These are phyloP conservation scores for Eucalyptus regnans DNA, from an alignment of 345 rosid species.

Conservation along the genomic window DNA sequence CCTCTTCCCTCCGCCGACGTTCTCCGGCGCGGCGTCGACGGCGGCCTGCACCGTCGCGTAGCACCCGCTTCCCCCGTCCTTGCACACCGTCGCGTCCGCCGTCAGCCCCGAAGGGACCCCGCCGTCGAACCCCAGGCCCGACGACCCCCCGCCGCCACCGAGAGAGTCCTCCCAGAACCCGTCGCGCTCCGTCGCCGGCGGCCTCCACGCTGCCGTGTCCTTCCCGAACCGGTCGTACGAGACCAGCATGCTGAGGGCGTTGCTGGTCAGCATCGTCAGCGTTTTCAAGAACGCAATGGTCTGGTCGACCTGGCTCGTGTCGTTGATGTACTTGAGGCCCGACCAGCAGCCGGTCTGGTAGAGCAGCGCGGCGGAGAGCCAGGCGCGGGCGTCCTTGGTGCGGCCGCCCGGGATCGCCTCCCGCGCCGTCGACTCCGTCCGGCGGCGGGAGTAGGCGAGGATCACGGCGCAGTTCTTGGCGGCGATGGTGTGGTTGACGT, in stretches of 20 bases:
- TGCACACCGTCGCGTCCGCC: slow-evolving; percentile 30
- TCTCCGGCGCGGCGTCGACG: slow-evolving; percentile 31
- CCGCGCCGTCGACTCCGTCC: slow-evolving; percentile 5
- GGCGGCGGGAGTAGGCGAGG: slow-evolving; percentile 7
- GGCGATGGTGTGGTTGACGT: slow-evolving; percentile 8
- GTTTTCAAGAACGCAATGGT: slow-evolving; percentile 17
- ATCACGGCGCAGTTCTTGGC: slow-evolving; percentile 16
- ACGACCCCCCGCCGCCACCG: neutral
- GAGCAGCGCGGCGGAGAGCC: slow-evolving; percentile 27
- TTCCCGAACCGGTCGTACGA: slow-evolving; percentile 17
- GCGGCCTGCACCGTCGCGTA: slow-evolving; percentile 29
- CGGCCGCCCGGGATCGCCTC: slow-evolving; percentile 5
- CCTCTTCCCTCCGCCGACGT: neutral
- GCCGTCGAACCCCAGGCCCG: neutral
- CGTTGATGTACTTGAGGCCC: slow-evolving; percentile 24
- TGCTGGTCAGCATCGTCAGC: slow-evolving; percentile 12
- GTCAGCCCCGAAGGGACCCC: slow-evolving; percentile 4
- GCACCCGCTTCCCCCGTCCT: slow-evolving; percentile 8
- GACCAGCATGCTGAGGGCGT: slow-evolving; percentile 25
- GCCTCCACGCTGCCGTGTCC: slow-evolving; percentile 11
- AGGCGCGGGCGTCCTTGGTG: slow-evolving; percentile 30
- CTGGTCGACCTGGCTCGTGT: slow-evolving; percentile 8
- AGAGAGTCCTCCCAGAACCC: slow-evolving; percentile 9
- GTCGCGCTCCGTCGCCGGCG: slow-evolving; percentile 32
- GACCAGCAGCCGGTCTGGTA: slow-evolving; percentile 32